phyloP scores from a whole-genome alignment of 2,329 filamentous ascomycete genomes.

The Aaosphaeria pasadenensis region DNA sequence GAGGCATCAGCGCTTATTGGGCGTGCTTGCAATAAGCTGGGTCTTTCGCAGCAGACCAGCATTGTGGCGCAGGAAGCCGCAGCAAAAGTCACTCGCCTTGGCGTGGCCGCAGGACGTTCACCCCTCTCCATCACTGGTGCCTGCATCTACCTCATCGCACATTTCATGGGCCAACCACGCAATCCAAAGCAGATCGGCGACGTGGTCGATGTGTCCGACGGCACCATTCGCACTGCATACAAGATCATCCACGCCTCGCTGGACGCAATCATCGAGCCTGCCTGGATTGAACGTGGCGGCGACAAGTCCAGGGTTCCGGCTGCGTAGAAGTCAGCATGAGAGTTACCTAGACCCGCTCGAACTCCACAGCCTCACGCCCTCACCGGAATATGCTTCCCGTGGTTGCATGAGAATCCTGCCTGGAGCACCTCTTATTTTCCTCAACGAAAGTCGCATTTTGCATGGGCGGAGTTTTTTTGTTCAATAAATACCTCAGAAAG shows the following conservation, averaged over 20 bases:
- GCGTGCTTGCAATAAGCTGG: slow-evolving; percentile 84
- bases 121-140: slow-evolving; percentile 91
- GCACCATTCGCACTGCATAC: slow-evolving; percentile 94
- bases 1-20: slow-evolving; percentile 81
- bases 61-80: slow-evolving; percentile 79
- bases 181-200: slow-evolving; percentile 81
- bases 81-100: slow-evolving; percentile 70
- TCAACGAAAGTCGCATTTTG: too few species aligned
- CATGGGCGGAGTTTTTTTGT: too few species aligned
- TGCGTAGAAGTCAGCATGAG: slow-evolving; percentile 35
- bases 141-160: slow-evolving; percentile 93
- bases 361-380: too few species aligned
- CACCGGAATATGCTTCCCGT: too few species aligned
- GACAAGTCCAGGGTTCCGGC: slow-evolving; percentile 68
- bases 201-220: slow-evolving; percentile 88
- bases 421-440: too few species aligned
- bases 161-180: slow-evolving; percentile 76
- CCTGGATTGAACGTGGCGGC: slow-evolving; percentile 72
- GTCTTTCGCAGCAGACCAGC: slow-evolving; percentile 70
- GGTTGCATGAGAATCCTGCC: too few species aligned
- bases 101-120: slow-evolving; percentile 85
- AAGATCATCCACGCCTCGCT: slow-evolving; percentile 77
- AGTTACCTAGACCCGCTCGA: too few species aligned
- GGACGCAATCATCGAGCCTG: slow-evolving; percentile 69
- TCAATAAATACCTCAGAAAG: too few species aligned